phyloP scores from a whole-genome alignment of 306 rosid species.

The Trichosanthes cucumerina region DNA sequence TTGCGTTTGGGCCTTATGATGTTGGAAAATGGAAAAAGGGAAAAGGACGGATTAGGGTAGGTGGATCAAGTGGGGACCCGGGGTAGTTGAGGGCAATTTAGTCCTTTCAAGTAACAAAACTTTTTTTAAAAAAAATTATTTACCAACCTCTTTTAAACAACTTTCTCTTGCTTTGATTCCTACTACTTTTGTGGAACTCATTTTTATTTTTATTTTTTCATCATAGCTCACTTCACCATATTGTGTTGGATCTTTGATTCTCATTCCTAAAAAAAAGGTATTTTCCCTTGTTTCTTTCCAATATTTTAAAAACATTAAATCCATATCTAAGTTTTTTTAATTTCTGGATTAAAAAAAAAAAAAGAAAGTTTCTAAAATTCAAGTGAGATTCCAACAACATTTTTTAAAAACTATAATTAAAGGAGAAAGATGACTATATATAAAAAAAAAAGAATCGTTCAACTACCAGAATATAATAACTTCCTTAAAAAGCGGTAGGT shows the following conservation, averaged over 20 bases:
- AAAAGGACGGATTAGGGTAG: not conserved
- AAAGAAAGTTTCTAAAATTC: too few species aligned
- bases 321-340: not conserved
- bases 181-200: not conserved
- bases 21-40: not conserved
- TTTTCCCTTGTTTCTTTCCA: not conserved
- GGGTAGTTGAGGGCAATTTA: not conserved
- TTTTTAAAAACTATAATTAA: not conserved
- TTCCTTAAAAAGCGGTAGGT: too few species aligned
- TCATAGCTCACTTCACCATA: not conserved
- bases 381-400: not conserved
- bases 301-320: not conserved
- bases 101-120: not conserved
- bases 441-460: too few species aligned
- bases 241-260: not conserved
- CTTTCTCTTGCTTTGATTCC: not conserved
- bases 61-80: not conserved
- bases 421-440: too few species aligned
- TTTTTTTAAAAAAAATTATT: too few species aligned
- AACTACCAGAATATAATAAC: too few species aligned
- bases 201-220: not conserved
- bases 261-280: not conserved
- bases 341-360: too few species aligned
- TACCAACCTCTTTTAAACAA: not conserved
- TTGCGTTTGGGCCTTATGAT: not conserved